phyloP scores from a whole-genome alignment of 1,139 yeast species.

The Pichia sp. region DNA sequence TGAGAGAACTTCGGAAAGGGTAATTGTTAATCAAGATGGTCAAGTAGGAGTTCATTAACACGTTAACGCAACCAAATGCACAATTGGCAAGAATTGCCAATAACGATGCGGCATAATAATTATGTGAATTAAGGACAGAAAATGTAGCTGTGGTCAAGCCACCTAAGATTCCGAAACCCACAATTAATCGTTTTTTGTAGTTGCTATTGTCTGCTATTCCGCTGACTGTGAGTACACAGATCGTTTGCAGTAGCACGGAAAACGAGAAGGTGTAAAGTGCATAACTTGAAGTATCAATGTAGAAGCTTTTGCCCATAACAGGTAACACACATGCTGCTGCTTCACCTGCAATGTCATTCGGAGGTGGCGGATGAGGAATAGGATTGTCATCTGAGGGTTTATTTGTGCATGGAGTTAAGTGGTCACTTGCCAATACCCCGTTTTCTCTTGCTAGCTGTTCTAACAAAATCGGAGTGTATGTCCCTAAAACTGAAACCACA shows the following conservation, averaged over 20 bases:
- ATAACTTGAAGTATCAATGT: constrained; percentile 63
- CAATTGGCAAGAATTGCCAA: constrained; percentile 58
- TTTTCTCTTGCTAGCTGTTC: constrained; percentile 65
- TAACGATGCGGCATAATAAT: constrained; percentile 52
- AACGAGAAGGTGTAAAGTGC: constrained; percentile 66
- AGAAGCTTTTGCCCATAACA: constrained; percentile 30
- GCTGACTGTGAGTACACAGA: constrained; percentile 61
- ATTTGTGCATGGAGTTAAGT: constrained; percentile 28
- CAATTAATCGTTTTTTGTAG: constrained; percentile 48
- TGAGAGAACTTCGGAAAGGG: constrained; percentile 16
- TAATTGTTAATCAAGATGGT: constrained; percentile 50
- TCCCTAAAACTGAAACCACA: constrained; percentile 66
- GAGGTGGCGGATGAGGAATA: constrained; percentile 24
- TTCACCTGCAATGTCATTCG: constrained; percentile 33
- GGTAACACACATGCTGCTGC: constrained; percentile 42
- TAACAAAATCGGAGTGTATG: constrained; percentile 61
- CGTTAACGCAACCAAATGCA: constrained; percentile 70
- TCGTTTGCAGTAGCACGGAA: constrained; percentile 59
- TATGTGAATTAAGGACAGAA: constrained; percentile 39
- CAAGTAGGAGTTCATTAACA: constrained; percentile 68
- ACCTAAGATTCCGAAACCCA: constrained; percentile 55
- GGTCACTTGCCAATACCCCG: constrained; percentile 54
- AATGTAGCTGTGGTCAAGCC: constrained; percentile 47
- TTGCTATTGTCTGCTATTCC: constrained; percentile 61
- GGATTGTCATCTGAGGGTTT: constrained; percentile 20